Conservation (phyloP, 163 green algal genomes). For the Scenedesmus sp. region DNA sequence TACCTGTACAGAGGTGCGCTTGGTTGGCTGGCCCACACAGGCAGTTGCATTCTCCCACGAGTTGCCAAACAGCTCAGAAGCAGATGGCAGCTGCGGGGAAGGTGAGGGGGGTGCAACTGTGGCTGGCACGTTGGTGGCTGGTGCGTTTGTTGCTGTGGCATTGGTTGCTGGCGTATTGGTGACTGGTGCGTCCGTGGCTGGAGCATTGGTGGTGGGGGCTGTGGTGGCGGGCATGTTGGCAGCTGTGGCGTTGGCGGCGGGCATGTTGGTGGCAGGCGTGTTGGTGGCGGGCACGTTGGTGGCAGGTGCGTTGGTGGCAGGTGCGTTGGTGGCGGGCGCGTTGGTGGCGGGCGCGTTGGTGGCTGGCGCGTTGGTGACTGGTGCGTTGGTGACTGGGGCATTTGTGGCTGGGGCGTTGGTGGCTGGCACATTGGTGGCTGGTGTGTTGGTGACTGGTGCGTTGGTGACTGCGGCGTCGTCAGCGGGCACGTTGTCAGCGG, state of each 20-base stretch:
- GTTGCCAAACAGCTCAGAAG: not conserved
- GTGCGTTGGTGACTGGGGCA: no score
- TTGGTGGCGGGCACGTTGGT: not conserved
- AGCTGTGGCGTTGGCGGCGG: no score
- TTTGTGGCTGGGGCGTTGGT: no score
- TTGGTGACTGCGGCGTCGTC: not conserved
- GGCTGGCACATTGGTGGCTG: not conserved
- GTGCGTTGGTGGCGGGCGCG: not conserved
- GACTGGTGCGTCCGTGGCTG: no score
- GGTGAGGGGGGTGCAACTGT: not conserved
- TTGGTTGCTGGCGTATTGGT: not conserved
- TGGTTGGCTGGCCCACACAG: not conserved
- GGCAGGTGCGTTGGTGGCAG: no score
- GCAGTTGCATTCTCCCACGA: not conserved
- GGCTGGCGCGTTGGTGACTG: no score
- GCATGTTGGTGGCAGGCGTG: no score
- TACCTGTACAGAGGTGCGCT: not conserved
- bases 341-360: not conserved
- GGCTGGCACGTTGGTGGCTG: not conserved
- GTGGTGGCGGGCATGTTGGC: no score
- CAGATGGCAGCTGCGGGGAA: not conserved
- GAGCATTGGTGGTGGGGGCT: no score
- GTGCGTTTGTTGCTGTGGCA: not conserved
- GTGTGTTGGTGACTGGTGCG: not conserved
- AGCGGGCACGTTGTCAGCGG: no score